Conservation (phyloP, 2,329 filamentous ascomycete genomes). For the Ramularia endophylla region DNA sequence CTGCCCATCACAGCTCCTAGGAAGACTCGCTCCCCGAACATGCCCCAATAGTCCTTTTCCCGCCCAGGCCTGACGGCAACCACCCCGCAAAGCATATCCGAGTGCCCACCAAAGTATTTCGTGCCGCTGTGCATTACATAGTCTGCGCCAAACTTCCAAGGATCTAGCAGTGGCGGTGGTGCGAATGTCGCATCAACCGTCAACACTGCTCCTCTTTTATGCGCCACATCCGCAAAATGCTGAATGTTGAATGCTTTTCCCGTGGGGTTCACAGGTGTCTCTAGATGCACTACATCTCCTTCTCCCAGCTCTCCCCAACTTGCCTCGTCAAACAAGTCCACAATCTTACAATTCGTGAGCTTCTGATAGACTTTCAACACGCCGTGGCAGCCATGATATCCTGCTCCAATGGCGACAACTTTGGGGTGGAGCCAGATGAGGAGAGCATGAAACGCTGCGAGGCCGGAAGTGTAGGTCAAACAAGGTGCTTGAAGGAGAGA, state of each 20-base stretch:
- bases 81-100: constrained; percentile 85
- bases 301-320: constrained; percentile 58
- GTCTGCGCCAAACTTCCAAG: constrained; percentile 75
- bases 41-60: constrained; percentile 42
- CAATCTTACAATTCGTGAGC: constrained; percentile 66
- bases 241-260: constrained; percentile 72
- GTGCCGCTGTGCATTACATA: constrained; percentile 88
- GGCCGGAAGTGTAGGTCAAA: constrained; percentile 76
- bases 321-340: constrained; percentile 53
- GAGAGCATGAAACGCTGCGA: constrained; percentile 82
- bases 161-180: constrained; percentile 82
- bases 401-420: constrained; percentile 72
- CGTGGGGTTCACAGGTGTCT: constrained; percentile 89
- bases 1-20: constrained; percentile 82
- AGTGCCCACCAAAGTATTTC: constrained; percentile 95
- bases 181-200: constrained; percentile 90
- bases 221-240: constrained; percentile 66
- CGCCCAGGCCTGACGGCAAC: constrained; percentile 57
- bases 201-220: constrained; percentile 64
- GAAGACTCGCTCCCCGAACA: constrained; percentile 65
- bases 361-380: constrained; percentile 69
- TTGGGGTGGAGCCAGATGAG: constrained; percentile 79
- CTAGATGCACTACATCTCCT: constrained; percentile 83
- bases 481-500: constrained; percentile 63
- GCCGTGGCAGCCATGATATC: constrained; percentile 92